Conservation (phyloP, 306 rosid species). For the Ormosia emarginata region DNA sequence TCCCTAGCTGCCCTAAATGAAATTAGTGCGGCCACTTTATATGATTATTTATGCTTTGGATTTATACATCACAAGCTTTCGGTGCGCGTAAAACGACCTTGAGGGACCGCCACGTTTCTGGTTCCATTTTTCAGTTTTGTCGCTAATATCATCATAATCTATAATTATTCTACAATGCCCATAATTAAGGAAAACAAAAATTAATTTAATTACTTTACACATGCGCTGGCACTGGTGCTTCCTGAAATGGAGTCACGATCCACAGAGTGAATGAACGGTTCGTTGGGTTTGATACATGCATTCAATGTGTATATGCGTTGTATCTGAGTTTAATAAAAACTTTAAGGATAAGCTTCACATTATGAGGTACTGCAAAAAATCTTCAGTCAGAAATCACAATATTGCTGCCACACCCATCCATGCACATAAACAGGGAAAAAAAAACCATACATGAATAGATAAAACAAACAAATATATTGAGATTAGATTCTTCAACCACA, state of each 20-base stretch:
- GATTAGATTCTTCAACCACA: constrained; percentile 4
- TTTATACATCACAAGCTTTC: constrained; percentile 13
- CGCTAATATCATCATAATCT: neutral
- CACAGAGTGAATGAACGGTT: neutral
- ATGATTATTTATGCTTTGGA: neutral
- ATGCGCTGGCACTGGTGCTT: constrained; percentile 15
- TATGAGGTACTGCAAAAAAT: constrained; percentile 16
- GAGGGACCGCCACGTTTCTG: constrained; percentile 23
- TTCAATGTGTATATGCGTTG: neutral
- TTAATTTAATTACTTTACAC: neutral
- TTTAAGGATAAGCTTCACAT: constrained; percentile 13
- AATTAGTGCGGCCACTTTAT: neutral
- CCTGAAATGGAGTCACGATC: neutral
- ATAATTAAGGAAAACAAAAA: neutral
- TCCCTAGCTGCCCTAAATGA: neutral
- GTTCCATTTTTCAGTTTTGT: neutral
- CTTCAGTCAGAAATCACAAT: constrained; percentile 26
- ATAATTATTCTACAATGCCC: neutral
- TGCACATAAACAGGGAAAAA: neutral
- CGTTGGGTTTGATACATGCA: constrained; percentile 11
- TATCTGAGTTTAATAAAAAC: neutral
- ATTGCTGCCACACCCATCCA: constrained; percentile 9
- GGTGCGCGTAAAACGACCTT: neutral
- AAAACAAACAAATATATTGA: neutral
- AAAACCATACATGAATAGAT: neutral